Evolutionary conservation across 1,139 yeast species (phyloP).

Genomic region (Yamadazyma friedrichii): DNA sequence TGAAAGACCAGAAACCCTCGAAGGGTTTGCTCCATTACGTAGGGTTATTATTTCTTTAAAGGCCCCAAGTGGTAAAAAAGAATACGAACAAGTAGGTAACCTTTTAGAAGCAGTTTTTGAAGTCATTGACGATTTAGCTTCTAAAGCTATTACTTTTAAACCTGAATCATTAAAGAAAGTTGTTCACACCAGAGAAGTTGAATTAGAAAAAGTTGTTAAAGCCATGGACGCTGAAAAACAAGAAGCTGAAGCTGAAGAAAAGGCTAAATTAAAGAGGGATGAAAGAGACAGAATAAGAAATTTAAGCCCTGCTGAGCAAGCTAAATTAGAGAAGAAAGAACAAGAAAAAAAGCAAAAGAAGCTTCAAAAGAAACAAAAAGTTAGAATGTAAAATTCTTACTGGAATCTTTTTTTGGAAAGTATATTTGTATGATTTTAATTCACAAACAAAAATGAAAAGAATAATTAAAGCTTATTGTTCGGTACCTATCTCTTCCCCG

Average conservation of each 20-base stretch:
- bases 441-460: too few species aligned
- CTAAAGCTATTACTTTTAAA: conserved; percentile 46
- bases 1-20: conserved; percentile 59
- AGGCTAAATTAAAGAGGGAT: conserved; percentile 67
- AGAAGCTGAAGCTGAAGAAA: conserved; percentile 67
- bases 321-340: conserved; percentile 70
- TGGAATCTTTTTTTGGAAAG: neutral
- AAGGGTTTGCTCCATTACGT: conserved; percentile 55
- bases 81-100: conserved; percentile 46
- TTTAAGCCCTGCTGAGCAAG: conserved; percentile 69
- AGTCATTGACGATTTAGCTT: conserved; percentile 52
- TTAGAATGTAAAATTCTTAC: conserved; percentile 27
- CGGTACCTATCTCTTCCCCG: conserved; percentile 38
- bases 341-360: conserved; percentile 43
- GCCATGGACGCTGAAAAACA: conserved; percentile 58
- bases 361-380: conserved; percentile 40
- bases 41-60: conserved; percentile 52
- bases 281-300: conserved; percentile 55
- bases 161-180: conserved; percentile 77
- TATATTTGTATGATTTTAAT: conserved; percentile 1
- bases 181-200: conserved; percentile 71
- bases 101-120: conserved; percentile 53
- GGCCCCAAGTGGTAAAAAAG: conserved; percentile 44
- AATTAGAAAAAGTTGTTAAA: conserved; percentile 58
- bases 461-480: neutral